phyloP scores from a whole-genome alignment of 2,329 filamentous ascomycete genomes.

The Xylariaceae sp. region DNA sequence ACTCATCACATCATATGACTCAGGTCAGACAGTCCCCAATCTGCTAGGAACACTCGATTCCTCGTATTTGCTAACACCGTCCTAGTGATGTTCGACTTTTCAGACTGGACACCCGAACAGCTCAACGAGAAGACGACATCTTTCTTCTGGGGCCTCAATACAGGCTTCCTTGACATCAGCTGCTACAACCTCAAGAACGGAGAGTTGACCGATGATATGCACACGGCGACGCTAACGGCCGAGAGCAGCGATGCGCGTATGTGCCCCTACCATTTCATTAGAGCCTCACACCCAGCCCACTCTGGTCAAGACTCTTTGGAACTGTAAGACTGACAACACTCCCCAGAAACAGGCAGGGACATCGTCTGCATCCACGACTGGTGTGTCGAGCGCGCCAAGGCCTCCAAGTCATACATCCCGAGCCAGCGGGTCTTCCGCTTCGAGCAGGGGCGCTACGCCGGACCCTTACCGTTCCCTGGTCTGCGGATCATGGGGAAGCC shows the following conservation, averaged over 20 bases:
- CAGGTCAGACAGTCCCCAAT: slow-evolving; percentile 5
- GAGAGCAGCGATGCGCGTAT: slow-evolving; percentile 10
- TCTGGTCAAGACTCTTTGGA: background rate
- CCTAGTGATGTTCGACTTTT: slow-evolving; percentile 15
- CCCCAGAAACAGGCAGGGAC: slow-evolving; percentile 10
- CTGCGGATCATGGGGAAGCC: slow-evolving; percentile 5
- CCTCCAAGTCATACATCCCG: slow-evolving; percentile 5
- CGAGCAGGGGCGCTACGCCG: slow-evolving; percentile 11
- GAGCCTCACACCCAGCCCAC: background rate
- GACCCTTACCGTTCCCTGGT: slow-evolving; percentile 11
- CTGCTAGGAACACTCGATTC: background rate
- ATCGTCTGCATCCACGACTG: slow-evolving; percentile 15
- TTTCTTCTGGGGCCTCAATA: slow-evolving; percentile 8
- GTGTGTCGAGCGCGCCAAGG: slow-evolving; percentile 10
- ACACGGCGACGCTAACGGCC: slow-evolving; percentile 6
- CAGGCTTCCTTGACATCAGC: slow-evolving; percentile 12
- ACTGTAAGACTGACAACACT: background rate
- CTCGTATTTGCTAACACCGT: background rate
- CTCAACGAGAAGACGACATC: slow-evolving; percentile 12
- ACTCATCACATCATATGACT: slow-evolving; percentile 11
- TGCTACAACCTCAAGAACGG: slow-evolving; percentile 12
- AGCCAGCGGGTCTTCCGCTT: slow-evolving; percentile 14
- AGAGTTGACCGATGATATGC: slow-evolving; percentile 9
- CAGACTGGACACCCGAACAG: slow-evolving; percentile 11
- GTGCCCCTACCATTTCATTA: slow-evolving; percentile 1